Evolutionary conservation across 2,329 filamentous ascomycete species (phyloP).

Genomic region (Chaetoscypha palmicola): DNA sequence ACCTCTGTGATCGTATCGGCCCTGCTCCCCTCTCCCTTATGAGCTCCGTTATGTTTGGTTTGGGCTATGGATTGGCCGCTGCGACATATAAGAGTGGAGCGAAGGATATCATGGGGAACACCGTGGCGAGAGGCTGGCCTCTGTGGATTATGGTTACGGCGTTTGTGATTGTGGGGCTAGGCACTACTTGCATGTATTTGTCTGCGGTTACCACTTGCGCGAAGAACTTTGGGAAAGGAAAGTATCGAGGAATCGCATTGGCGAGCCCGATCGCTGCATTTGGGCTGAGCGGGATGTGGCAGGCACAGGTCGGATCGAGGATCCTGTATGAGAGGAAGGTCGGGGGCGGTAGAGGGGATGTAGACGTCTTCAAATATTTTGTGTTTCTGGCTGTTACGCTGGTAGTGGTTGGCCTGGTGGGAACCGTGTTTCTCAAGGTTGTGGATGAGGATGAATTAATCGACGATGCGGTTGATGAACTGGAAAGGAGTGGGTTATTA

Average conservation of each 20-base stretch:
- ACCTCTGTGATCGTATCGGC: constrained; percentile 82
- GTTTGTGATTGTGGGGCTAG: constrained; percentile 76
- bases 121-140: constrained; percentile 50
- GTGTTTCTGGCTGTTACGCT: constrained; percentile 73
- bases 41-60: constrained; percentile 66
- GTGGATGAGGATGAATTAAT: constrained; percentile 84
- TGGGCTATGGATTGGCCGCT: constrained; percentile 78
- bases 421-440: constrained; percentile 66
- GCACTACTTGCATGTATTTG: constrained; percentile 84
- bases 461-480: constrained; percentile 79
- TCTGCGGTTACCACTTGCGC: constrained; percentile 89
- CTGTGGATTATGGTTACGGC: constrained; percentile 79
- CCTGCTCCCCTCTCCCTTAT: constrained; percentile 69
- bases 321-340: constrained; percentile 63
- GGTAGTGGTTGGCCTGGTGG: constrained; percentile 61
- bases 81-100: constrained; percentile 60
- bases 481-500: constrained; percentile 82
- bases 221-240: constrained; percentile 92
- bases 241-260: constrained; percentile 80
- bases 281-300: constrained; percentile 91
- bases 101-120: constrained; percentile 36
- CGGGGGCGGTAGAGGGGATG: constrained; percentile 55
- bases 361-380: constrained; percentile 81
- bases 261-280: constrained; percentile 89
- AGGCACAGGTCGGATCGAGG: constrained; percentile 78